Base-by-base conservation (phyloP, 306 rosid species). In the Macrotyloma uniflorum region DNA sequence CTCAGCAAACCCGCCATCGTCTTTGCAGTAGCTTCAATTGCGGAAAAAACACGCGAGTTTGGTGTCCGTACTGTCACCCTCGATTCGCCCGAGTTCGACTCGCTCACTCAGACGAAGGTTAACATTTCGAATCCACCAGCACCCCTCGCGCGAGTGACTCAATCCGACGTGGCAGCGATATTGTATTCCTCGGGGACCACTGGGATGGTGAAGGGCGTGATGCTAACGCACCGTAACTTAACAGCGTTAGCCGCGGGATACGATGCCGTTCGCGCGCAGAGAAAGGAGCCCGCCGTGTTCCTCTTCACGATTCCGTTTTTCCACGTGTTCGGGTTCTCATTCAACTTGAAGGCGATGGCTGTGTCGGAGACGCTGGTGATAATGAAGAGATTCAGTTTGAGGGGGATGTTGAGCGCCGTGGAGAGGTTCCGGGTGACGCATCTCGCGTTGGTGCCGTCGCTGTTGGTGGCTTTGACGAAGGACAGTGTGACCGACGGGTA, bases 141-240 rank as follows among this genome's bases (percentile, higher is more conserved):
- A 1, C 14, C 15, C 12, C 14, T 8, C 38, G 49, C 22, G 6
- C 80, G 70, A 22, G 86, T 89, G 76, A 82, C 42, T 15, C 91
- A 89, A 8, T 85, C 85, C 1, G 91, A 89, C 38, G 36, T 82
- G 77, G 91, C 93, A 0, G 81, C 77, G 33, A 69, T 89, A 49
- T 20, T 87, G 16, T 89, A 83, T 84, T 89, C 93, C 8, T 87
- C 89, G 0, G 89, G 93, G 24, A 89, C 89, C 10, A 89, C 93
- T 0, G 93, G 93, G 49, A 87, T 63, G 46, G 77, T 84, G 13
- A 89, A 89, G 67, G 93, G 93, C 0, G 93, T 85, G 33, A 74
- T 79, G 84, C 19, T 80, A 0, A 89, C 91, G n/a, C 90, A 89
- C 43, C 84, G 88, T 67, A 89, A 87, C 65, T 38, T 89, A 50